Conservation (phyloP, 2,329 filamentous ascomycete genomes). For the Chaetomium sp. region DNA sequence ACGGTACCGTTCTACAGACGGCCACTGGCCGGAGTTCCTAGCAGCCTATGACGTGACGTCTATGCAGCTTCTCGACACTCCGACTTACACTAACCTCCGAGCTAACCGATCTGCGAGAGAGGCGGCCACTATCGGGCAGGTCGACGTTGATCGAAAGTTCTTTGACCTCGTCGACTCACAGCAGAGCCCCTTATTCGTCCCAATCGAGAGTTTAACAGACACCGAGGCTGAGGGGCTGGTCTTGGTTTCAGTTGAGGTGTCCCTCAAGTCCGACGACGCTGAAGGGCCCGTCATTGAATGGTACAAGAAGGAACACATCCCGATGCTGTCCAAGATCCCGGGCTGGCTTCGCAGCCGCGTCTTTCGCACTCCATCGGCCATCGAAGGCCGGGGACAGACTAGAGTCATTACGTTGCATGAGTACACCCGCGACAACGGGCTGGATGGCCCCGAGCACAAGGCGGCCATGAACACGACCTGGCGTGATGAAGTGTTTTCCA, state of each 20-base stretch:
- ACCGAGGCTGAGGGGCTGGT: constrained; percentile 53
- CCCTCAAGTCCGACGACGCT: constrained; percentile 43
- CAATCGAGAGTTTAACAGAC: constrained; percentile 54
- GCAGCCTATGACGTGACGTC: constrained; percentile 76
- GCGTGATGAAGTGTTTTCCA: constrained; percentile 51
- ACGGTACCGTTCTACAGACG: constrained; percentile 66
- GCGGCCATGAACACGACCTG: constrained; percentile 58
- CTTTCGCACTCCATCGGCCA: constrained; percentile 55
- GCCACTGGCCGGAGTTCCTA: constrained; percentile 60
- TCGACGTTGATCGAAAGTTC: constrained; percentile 62
- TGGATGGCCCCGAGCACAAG: constrained; percentile 58
- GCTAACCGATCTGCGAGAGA: constrained; percentile 50
- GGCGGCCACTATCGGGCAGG: constrained; percentile 47
- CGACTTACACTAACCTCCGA: constrained; percentile 62
- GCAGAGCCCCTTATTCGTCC: constrained; percentile 50
- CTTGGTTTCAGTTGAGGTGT: constrained; percentile 56
- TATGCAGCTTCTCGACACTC: constrained; percentile 62
- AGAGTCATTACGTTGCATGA: constrained; percentile 67
- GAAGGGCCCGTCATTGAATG: constrained; percentile 55
- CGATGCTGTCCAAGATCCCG: constrained; percentile 64
- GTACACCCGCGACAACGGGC: constrained; percentile 59
- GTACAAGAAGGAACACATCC: constrained; percentile 69
- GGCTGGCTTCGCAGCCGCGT: constrained; percentile 72
- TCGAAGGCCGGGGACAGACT: constrained; percentile 46
- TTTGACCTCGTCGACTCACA: constrained; percentile 59